Conservation (phyloP, 345 rosid species). For the Eucalyptus tenuipes region DNA sequence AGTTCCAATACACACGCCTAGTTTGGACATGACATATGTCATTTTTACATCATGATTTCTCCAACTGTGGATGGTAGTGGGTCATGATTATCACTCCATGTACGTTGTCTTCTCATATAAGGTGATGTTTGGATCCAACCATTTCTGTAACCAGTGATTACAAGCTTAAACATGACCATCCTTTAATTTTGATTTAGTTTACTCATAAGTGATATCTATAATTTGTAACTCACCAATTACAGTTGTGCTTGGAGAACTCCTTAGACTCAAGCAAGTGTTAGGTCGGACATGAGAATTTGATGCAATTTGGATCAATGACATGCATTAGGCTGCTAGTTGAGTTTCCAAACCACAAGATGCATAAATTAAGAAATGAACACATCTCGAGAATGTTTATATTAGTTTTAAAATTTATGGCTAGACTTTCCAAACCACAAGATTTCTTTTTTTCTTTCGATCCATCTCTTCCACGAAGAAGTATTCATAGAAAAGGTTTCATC, state of each 20-base stretch:
- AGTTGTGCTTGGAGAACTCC: background rate
- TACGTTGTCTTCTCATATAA: background rate
- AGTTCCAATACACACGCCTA: background rate
- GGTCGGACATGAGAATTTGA: background rate
- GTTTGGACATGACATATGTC: background rate
- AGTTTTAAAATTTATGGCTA: background rate
- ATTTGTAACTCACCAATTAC: background rate
- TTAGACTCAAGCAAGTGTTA: background rate
- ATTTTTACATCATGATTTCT: background rate
- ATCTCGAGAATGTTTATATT: too few relatives aligned
- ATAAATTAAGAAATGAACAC: too few relatives aligned
- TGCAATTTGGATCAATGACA: too few relatives aligned
- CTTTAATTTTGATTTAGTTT: background rate
- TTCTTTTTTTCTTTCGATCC: background rate
- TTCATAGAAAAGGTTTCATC: too few relatives aligned
- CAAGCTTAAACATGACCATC: rapidly evolving
- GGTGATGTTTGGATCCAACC: background rate
- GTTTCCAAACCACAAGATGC: too few relatives aligned
- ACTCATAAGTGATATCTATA: rapidly evolving
- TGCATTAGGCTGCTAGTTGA: too few relatives aligned
- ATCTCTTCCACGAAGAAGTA: background rate
- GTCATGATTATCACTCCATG: background rate
- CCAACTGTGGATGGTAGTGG: background rate
- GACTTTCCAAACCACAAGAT: background rate
- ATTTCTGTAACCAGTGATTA: rapidly evolving